Conservation (phyloP, 176 grass and related monocot species). For the Cenchrus fungigraminus region DNA sequence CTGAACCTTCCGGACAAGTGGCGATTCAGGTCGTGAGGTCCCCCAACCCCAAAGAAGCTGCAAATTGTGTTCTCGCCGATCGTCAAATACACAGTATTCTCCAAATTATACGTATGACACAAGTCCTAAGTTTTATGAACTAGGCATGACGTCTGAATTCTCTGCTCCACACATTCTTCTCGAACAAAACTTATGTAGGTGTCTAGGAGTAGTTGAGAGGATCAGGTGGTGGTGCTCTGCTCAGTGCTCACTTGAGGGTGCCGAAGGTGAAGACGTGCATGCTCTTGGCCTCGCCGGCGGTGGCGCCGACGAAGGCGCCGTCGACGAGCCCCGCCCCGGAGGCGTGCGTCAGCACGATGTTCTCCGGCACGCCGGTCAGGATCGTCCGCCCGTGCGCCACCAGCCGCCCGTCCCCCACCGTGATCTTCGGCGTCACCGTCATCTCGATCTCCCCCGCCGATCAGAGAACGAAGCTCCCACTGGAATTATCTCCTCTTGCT, state of each 20-base stretch:
- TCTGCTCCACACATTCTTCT: neutral
- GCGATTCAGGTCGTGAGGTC: neutral
- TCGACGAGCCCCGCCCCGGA: constrained; percentile 49
- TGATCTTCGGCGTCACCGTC: constrained; percentile 42
- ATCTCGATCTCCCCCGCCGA: neutral
- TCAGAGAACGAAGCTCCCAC: neutral
- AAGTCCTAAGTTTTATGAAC: neutral
- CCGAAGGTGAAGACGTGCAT: constrained; percentile 70
- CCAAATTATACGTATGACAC: no score
- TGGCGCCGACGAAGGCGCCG: constrained; percentile 70
- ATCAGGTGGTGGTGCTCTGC: neutral
- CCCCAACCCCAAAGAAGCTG: neutral
- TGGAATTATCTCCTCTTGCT: neutral
- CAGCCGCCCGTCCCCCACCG: constrained; percentile 52
- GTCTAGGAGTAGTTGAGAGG: neutral
- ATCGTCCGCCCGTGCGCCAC: constrained; percentile 63
- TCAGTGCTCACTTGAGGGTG: constrained; percentile 61
- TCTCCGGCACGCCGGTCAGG: constrained; percentile 63
- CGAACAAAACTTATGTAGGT: neutral
- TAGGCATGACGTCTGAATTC: neutral
- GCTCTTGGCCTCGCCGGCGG: constrained; percentile 54
- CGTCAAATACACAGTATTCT: neutral
- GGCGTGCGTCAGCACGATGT: constrained; percentile 53
- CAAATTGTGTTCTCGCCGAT: neutral
- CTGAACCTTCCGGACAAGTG: neutral